These are phyloP conservation scores for Claviceps humidiphila DNA, from an alignment of 2,329 filamentous ascomycete species.

Conservation along the genomic window DNA sequence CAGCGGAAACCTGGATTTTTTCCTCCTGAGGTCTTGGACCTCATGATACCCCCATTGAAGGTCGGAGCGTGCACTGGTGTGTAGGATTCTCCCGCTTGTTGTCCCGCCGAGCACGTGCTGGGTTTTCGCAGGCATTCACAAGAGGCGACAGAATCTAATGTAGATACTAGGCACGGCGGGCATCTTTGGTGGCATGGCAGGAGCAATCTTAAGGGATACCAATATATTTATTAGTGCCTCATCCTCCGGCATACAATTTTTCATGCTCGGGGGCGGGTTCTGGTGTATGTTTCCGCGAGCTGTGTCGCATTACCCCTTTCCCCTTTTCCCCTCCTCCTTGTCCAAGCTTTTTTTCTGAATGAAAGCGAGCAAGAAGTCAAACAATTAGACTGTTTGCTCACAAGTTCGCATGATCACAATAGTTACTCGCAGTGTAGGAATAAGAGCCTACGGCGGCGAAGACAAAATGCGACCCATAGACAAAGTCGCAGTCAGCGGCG, in stretches of 20 bases:
- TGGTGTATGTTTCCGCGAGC: slow-evolving; percentile 42
- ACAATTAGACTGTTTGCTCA: background rate
- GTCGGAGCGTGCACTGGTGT: slow-evolving; percentile 47
- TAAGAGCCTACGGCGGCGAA: slow-evolving; percentile 35
- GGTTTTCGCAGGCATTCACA: background rate
- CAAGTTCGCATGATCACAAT: background rate
- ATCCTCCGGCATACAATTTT: slow-evolving; percentile 68
- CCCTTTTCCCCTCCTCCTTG: no score
- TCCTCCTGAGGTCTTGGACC: slow-evolving; percentile 29
- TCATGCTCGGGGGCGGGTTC: slow-evolving; percentile 61
- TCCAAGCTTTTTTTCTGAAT: no score
- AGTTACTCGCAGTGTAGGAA: slow-evolving; percentile 36
- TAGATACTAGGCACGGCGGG: slow-evolving; percentile 41
- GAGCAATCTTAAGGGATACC: slow-evolving; percentile 56
- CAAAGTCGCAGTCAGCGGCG: slow-evolving; percentile 50
- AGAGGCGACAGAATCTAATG: background rate
- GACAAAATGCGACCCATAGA: slow-evolving; percentile 43
- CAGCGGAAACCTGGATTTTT: slow-evolving; percentile 23
- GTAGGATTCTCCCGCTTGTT: background rate
- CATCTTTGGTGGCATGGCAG: slow-evolving; percentile 50
- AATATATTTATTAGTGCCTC: slow-evolving; percentile 59
- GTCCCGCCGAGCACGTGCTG: background rate
- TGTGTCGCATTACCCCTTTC: background rate
- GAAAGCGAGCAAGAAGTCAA: no score
- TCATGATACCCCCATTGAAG: slow-evolving; percentile 40